phyloP scores from a whole-genome alignment of 352 stramenopile genomes.

The Globisporangium yorkense region DNA sequence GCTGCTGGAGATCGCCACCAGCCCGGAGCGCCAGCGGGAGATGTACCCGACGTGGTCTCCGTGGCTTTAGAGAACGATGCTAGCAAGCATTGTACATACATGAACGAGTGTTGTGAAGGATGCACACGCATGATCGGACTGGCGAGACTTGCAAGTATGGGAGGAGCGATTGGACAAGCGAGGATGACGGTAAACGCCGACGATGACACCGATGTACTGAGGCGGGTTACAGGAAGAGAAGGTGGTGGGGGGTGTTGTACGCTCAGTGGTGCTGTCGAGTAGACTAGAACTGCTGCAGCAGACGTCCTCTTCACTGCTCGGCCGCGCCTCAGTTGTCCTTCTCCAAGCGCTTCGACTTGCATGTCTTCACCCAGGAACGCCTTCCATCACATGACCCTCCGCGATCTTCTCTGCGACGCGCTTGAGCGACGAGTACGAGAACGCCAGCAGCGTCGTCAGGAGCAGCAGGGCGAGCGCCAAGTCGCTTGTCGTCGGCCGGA shows the following conservation, averaged over 20 bases:
- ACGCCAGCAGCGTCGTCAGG: slow-evolving; percentile 44
- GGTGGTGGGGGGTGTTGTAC: neutral
- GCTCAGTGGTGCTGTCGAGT: no score
- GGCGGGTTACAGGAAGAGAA: neutral
- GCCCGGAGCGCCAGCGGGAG: slow-evolving; percentile 67
- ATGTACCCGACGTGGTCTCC: slow-evolving; percentile 88
- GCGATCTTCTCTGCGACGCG: slow-evolving; percentile 19
- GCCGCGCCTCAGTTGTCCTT: neutral
- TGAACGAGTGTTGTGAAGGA: neutral
- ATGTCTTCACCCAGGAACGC: neutral
- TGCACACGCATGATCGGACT: no score
- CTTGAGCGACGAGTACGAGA: slow-evolving; percentile 47
- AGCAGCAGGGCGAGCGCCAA: slow-evolving; percentile 61
- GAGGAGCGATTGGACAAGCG: neutral
- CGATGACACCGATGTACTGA: slow-evolving; percentile 1
- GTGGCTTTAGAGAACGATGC: slow-evolving; percentile 53
- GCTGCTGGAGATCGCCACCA: slow-evolving; percentile 79
- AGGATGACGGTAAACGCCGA: neutral
- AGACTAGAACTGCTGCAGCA: no score
- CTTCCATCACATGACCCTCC: neutral
- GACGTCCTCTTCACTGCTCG: no score
- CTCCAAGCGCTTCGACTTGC: neutral
- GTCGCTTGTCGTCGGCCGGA: slow-evolving; percentile 40
- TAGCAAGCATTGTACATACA: neutral
- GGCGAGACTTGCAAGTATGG: no score